Evolutionary conservation across 306 rosid species (phyloP), one percentile per base, ranked within the genome.

Genomic region (Albizia julibrissin): DNA sequence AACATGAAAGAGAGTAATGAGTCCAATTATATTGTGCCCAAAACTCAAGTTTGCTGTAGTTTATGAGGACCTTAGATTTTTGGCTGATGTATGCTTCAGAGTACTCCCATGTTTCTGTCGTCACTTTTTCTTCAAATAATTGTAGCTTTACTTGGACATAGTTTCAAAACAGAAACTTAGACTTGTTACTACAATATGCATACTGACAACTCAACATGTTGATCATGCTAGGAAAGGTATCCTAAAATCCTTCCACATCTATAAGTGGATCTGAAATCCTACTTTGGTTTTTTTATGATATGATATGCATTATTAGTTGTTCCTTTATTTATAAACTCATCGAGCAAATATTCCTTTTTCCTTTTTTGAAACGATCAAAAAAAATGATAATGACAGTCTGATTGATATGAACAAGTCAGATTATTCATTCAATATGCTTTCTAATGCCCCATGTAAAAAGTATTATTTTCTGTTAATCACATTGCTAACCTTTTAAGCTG

Each of bases 401-500:
- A 42, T 68, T 69, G 58, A 74, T 43, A 7, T 21, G 39, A 56
- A 40, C 50, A 27, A 31, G 47, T 73, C 19, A 11, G 74, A 71
- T 70, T 66, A 74, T 78, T 69, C 68, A 64, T 79, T 61, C 56
- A 46, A 75, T 79, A 82, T 37, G 73, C 76, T 7, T 64, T 39
- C 12, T 43, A 42, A 42, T 69, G 4, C 74, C 44, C 10, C 74
- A 42, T 47, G 27, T 10, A 42, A 40, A 59, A 69, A 42, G 33
- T 42, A 40, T 29, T 50, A n/a, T 64, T 70, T 27, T 24, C 21
- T 37, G 46, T 52, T 54, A 24, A 21, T 59, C 74, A 33, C 64
- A 18, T 76, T 37, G 62, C 75, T 56, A 59, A 26, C 56, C 75
- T 43, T 56, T 75, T 58, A 31, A 21, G 67, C 78, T 46, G 69